These are phyloP conservation scores for Podaxis sp. DNA, from an alignment of 768 basidiomycete species.

Conservation along the genomic window DNA sequence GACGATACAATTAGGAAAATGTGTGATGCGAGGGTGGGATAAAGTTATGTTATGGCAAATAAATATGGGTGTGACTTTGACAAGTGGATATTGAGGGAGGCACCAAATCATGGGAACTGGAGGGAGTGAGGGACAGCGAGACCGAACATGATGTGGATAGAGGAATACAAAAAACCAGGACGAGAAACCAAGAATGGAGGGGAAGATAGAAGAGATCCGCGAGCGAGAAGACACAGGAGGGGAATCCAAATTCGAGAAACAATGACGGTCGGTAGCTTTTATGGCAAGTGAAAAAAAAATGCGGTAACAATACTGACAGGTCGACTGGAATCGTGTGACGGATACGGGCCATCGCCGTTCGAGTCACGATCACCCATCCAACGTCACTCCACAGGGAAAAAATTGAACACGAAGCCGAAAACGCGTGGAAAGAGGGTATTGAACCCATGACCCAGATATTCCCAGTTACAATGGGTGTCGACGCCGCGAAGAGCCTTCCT, in stretches of 20 bases:
- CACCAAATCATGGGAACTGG: neutral
- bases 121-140: neutral
- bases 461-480: neutral
- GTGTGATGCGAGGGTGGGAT: neutral
- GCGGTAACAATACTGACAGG: neutral
- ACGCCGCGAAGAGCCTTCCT: neutral
- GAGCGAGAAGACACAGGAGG: neutral
- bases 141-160: neutral
- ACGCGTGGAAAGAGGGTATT: neutral
- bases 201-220: neutral
- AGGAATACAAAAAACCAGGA: neutral
- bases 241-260: neutral
- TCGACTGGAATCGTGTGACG: conserved; percentile 2
- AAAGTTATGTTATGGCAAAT: conserved; percentile 9
- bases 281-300: neutral
- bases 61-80: conserved; percentile 5
- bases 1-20: conserved; percentile 1
- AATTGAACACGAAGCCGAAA: conserved; percentile 3
- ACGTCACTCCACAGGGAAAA: conserved; percentile 5
- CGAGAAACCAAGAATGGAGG: neutral
- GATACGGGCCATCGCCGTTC: neutral
- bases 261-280: conserved; percentile 2
- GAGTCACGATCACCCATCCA: neutral
- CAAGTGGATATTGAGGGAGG: neutral
- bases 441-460: conserved; percentile 14